Evolutionary conservation across 2,329 filamentous ascomycete species (phyloP), one percentile per base, ranked within the genome.

Genomic region (Sclerotiophoma versabilis): DNA sequence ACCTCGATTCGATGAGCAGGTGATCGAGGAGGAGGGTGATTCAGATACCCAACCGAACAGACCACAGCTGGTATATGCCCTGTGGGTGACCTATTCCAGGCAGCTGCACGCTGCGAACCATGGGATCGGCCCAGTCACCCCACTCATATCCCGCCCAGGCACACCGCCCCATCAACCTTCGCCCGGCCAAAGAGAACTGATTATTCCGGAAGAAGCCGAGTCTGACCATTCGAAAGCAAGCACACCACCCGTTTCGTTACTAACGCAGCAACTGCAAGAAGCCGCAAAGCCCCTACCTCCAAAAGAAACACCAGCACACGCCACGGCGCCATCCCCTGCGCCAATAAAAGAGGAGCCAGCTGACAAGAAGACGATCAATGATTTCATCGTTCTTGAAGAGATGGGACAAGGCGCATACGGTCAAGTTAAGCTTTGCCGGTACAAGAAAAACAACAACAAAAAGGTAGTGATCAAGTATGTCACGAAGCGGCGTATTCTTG

Each of bases 321-420:
- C 56, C 6, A 64, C 60, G 59, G 48, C 58, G 22, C 53, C 65
- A 15, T 42, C 61, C 9, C 52, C 62, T 12, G 42, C 57, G 34
- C 44, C 58, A 12, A 50, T 58, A 9, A 59, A 57, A 3, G 63
- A 66, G 15, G 67, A 69, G 23, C 60, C 68, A 12, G 47, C 59
- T 2, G 57, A 62, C 47, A 97, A 96, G 78, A 95, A 95, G 76
- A 87, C 85, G 0, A 98, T 99, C 60, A 83, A 89, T 47, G 92
- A 97, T 72, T 99, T 96, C 73, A 83, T 88, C 34, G 93, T 99
- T 56, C 80, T 99, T 11, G 95, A 99, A 76, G 95, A 99, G 57
- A 98, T 99, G 93, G 95, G 95, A 4, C 92, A 97, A 77, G 95
- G 95, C 33, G 95, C 95, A 1, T 99, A 99, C 72, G 95, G 95